phyloP scores from a whole-genome alignment of 129 eudicot genomes.

The Flaveria robusta region DNA sequence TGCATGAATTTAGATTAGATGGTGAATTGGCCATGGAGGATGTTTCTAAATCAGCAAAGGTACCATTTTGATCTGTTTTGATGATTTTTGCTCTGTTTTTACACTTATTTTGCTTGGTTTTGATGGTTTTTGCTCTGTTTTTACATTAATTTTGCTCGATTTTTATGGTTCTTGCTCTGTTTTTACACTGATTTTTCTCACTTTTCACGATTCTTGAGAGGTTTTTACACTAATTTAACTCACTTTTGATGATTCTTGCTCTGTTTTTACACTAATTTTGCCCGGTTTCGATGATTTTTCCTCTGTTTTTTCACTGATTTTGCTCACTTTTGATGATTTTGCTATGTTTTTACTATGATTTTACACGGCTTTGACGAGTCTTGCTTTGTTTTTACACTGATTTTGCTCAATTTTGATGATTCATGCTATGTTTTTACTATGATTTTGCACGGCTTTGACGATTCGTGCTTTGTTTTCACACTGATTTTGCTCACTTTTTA shows the following conservation, averaged over 20 bases:
- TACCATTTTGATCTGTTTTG: slow-evolving; percentile 26
- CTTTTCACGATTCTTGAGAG: neutral
- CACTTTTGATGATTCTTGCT: no score
- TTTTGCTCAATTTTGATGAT: neutral
- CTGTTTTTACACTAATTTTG: no score
- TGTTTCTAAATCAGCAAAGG: slow-evolving; percentile 50
- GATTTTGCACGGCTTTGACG: neutral
- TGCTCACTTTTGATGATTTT: no score
- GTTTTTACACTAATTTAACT: no score
- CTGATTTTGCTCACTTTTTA: neutral
- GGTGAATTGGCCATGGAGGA: slow-evolving; percentile 41
- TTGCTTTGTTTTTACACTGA: neutral
- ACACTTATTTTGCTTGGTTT: neutral
- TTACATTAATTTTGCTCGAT: neutral
- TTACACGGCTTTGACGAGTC: slow-evolving; percentile 17
- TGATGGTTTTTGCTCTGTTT: slow-evolving; percentile 4
- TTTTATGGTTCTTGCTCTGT: neutral
- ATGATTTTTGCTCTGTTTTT: neutral
- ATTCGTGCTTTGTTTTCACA: no score
- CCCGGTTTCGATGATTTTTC: no score
- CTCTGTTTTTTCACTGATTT: no score
- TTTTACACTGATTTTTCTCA: neutral
- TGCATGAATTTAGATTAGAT: slow-evolving; percentile 73
- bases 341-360: no score
- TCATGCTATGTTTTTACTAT: neutral